These are phyloP conservation scores for Cinnamomum micranthum DNA, from an alignment of 164 flowering plant genomes.

Conservation along the genomic window DNA sequence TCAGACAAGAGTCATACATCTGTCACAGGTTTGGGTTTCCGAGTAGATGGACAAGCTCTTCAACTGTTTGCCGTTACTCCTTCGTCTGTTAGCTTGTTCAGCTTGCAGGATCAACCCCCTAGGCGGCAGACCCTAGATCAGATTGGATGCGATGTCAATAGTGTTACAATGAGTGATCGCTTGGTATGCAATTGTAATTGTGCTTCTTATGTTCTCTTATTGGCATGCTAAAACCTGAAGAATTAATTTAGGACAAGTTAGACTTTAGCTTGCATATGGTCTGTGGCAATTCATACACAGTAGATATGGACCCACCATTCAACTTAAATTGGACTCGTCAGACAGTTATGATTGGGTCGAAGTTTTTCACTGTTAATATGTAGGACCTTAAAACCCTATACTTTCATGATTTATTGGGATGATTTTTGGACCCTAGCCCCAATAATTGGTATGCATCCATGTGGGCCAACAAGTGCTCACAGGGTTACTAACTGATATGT, in stretches of 20 bases:
- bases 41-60: conserved; percentile 78
- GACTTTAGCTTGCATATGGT: neutral
- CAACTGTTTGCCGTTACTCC: conserved; percentile 89
- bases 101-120: conserved; percentile 70
- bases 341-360: too few species aligned
- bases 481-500: too few species aligned
- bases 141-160: conserved; percentile 59
- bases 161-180: conserved; percentile 91
- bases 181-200: conserved; percentile 42
- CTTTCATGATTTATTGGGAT: too few species aligned
- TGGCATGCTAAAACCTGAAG: neutral
- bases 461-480: too few species aligned
- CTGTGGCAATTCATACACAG: neutral
- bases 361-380: too few species aligned
- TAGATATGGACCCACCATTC: too few species aligned
- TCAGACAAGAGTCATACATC: conserved; percentile 46
- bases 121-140: conserved; percentile 75
- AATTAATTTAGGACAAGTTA: neutral
- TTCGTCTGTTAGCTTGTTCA: conserved; percentile 74
- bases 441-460: too few species aligned
- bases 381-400: too few species aligned
- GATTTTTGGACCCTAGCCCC: too few species aligned
- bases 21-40: conserved; percentile 80
- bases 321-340: too few species aligned
- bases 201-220: neutral